Evolutionary conservation across 2,329 filamentous ascomycete genomes (phyloP).

Genomic region (Madurella fahalii): DNA sequence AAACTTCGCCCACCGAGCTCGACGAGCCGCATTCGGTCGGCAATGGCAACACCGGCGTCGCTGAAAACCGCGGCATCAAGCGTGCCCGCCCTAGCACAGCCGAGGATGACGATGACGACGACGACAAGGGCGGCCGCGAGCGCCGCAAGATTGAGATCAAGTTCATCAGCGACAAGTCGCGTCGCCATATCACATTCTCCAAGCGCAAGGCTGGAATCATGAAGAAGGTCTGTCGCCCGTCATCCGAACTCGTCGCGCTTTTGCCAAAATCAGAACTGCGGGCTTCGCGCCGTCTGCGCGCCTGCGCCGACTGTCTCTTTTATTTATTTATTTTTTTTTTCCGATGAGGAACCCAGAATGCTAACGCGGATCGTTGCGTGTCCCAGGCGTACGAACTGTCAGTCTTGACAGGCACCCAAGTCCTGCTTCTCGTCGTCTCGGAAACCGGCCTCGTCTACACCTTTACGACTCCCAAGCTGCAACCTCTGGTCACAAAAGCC

Average conservation of each 20-base stretch:
- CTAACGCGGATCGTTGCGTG: conserved; percentile 18
- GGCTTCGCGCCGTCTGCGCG: conserved; percentile 16
- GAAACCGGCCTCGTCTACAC: conserved; percentile 97
- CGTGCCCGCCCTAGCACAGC: conserved; percentile 75
- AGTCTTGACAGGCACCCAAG: conserved; percentile 95
- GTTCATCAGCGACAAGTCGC: conserved; percentile 99
- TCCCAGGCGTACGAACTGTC: conserved; percentile 90
- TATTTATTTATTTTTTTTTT: neutral
- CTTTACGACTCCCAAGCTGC: conserved; percentile 96
- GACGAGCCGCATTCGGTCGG: conserved; percentile 68
- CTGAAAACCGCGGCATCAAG: conserved; percentile 81
- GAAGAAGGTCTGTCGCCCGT: conserved; percentile 79
- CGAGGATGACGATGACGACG: conserved; percentile 95
- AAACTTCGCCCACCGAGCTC: conserved; percentile 68
- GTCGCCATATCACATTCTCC: conserved; percentile 98
- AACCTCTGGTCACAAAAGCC: conserved; percentile 95
- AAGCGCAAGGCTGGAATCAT: conserved; percentile 99
- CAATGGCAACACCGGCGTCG: conserved; percentile 64
- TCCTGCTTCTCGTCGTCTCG: conserved; percentile 91
- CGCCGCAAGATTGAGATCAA: conserved; percentile 99
- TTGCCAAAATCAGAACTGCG: neutral
- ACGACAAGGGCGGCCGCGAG: conserved; percentile 96
- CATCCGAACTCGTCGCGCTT: conserved; percentile 1
- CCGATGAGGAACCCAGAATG: neutral
- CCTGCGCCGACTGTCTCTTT: too few relatives aligned